Evolutionary conservation across 2,329 filamentous ascomycete species (phyloP), one percentile per base, ranked within the genome.

Genomic region (Aspergillus sp.): DNA sequence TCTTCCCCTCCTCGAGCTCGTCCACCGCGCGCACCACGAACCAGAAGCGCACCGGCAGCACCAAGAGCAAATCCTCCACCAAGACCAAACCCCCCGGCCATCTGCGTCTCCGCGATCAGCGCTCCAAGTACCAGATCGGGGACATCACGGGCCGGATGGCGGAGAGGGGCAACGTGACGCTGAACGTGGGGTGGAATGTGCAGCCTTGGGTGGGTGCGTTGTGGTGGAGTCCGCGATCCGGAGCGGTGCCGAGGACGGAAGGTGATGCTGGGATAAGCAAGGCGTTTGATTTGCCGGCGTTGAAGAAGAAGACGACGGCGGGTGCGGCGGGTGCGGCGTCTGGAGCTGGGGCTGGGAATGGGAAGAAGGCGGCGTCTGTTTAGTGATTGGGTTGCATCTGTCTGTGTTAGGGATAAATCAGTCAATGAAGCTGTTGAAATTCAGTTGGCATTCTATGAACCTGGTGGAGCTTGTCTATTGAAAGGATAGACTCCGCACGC

Each of bases 61-160:
- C 59, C 2, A 73, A 29, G 26, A 9, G 59, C 10, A 59, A 63
- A 1, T 9, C 70, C 58, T 64, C 66, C 31, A 24, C 59, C 18
- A 65, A 63, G 22, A 52, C 60, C 9, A 59, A 63, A 1, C 57
- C 66, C 7, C 76, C 77, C 1, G 94, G 93, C 31, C 84, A 90
- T 55, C 78, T 98, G 45, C 84, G 86, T 58, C 83, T 98, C 65
- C 87, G 87, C 72, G 93, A 93, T 76, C 91, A 96, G 75, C 90
- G 89, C 72, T 90, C 93, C 2, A 99, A 99, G 78, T 99, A 99
- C 82, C 92, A 96, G 74, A 95, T 99, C 78, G 96, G 93, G 4
- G 92, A 97, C 75, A 90, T 94, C 11, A 85, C 84, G 11, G 90
- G 93, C 62, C 88, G 87, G 75, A 83, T 98, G 65, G 90, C 91